These are phyloP conservation scores for Hemisphaericaspora subhashii DNA, from an alignment of 1,139 yeast genomes.

Conservation along the genomic window DNA sequence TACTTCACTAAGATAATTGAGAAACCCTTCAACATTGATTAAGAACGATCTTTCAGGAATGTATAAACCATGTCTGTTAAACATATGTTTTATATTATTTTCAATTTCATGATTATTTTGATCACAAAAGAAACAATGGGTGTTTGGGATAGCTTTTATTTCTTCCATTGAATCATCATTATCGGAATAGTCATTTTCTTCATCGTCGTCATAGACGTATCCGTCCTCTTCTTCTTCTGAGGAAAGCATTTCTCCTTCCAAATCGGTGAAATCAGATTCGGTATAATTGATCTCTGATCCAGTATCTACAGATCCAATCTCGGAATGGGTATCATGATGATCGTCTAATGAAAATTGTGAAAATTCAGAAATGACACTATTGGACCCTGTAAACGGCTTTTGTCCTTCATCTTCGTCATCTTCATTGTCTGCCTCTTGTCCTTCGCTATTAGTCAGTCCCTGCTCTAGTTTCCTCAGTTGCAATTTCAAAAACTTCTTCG, in stretches of 20 bases:
- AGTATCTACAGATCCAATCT: constrained; percentile 36
- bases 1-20: constrained; percentile 44
- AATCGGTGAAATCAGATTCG: constrained; percentile 42
- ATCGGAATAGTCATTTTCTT: constrained; percentile 29
- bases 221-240: constrained; percentile 14
- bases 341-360: constrained; percentile 71
- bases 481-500: constrained; percentile 20
- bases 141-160: constrained; percentile 26
- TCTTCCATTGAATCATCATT: constrained; percentile 25
- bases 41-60: constrained; percentile 49
- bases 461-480: constrained; percentile 16
- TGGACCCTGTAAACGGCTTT: constrained; percentile 13
- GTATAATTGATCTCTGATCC: constrained; percentile 50
- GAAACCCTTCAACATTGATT: constrained; percentile 43
- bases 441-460: constrained; percentile 6
- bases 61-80: constrained; percentile 47
- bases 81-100: constrained; percentile 49
- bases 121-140: constrained; percentile 45
- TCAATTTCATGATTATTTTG: constrained; percentile 39
- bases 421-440: neutral
- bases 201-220: constrained; percentile 13
- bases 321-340: constrained; percentile 22
- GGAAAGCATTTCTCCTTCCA: constrained; percentile 21
- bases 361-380: constrained; percentile 51
- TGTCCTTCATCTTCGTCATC: constrained; percentile 9